Evolutionary conservation across 108 stramenopile genomes (phyloP).

Genomic region (Skeletonema costatum): DNA sequence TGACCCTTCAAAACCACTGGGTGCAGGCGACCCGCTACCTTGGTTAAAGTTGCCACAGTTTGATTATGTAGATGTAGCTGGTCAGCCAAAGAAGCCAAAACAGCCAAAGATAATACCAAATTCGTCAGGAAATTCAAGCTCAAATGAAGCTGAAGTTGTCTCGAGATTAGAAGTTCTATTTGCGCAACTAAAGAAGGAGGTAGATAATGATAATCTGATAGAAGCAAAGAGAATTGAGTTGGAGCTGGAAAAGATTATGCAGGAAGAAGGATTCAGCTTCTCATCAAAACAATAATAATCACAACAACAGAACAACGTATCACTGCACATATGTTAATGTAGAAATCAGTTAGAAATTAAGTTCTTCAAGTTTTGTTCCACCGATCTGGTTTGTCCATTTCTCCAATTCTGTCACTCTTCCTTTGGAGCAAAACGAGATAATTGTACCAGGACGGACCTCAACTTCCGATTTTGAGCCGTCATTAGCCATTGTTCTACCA

Average conservation of each 20-base stretch:
- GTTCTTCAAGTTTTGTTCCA: slow-evolving; percentile 51
- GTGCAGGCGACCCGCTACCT: slow-evolving; percentile 63
- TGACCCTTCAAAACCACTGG: slow-evolving; percentile 5
- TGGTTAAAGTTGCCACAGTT: slow-evolving; percentile 76
- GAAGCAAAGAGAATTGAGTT: slow-evolving; percentile 47
- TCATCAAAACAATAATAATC: not conserved
- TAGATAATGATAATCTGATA: slow-evolving; percentile 49
- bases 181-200: slow-evolving; percentile 33
- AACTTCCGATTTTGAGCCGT: slow-evolving; percentile 13
- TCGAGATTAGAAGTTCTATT: slow-evolving; percentile 48
- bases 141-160: slow-evolving; percentile 23
- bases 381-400: slow-evolving; percentile 65
- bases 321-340: not conserved
- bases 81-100: slow-evolving; percentile 44
- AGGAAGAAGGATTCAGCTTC: slow-evolving; percentile 48
- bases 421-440: slow-evolving; percentile 62
- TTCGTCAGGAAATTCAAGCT: not conserved
- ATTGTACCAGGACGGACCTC: slow-evolving; percentile 56
- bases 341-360: not conserved
- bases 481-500: slow-evolving; percentile 49
- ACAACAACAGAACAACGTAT: not conserved
- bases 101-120: not conserved
- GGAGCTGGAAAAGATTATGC: slow-evolving; percentile 57
- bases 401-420: slow-evolving; percentile 50
- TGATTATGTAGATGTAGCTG: slow-evolving; percentile 82